Conservation (phyloP, 768 basidiomycete species). For the Auricularia auricula-judae region DNA sequence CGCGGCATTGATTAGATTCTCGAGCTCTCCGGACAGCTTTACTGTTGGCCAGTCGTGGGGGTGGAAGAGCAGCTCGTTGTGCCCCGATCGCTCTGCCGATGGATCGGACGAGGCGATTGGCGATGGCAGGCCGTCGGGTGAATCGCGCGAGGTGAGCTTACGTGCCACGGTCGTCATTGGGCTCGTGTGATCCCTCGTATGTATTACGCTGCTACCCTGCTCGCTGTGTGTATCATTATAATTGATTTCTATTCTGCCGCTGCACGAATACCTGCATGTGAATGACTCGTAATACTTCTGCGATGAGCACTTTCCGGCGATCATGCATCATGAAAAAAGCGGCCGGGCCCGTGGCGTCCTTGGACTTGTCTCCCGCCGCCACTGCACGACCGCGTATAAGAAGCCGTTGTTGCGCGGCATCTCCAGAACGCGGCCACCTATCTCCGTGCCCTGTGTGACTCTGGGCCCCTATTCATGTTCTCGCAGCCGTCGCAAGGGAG, state of each 20-base stretch:
- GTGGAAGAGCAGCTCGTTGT: slow-evolving; percentile 62
- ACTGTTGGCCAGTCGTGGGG: slow-evolving; percentile 86
- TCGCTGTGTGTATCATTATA: too few species aligned
- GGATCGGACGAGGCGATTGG: slow-evolving; percentile 8
- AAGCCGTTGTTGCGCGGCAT: neutral
- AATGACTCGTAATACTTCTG: too few species aligned
- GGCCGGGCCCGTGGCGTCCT: too few species aligned
- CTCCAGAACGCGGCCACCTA: neutral
- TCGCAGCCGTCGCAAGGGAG: slow-evolving; percentile 44
- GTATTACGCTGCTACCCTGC: neutral
- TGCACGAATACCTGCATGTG: too few species aligned
- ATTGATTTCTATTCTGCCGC: too few species aligned
- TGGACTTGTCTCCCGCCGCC: too few species aligned
- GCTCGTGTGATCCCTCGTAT: slow-evolving; percentile 36
- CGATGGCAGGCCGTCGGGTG: slow-evolving; percentile 22
- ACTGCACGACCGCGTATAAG: too few species aligned
- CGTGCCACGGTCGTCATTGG: slow-evolving; percentile 74
- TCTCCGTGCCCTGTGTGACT: neutral
- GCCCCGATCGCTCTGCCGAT: slow-evolving; percentile 22
- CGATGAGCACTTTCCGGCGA: too few species aligned
- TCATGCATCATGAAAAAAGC: too few species aligned
- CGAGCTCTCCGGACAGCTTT: slow-evolving; percentile 79
- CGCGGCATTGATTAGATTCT: slow-evolving; percentile 70
- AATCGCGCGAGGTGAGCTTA: slow-evolving; percentile 48
- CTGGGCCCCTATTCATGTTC: neutral